Evolutionary conservation across 2,329 filamentous ascomycete species (phyloP), one percentile per base, ranked within the genome.

Genomic region (Coniochaeta sp.): DNA sequence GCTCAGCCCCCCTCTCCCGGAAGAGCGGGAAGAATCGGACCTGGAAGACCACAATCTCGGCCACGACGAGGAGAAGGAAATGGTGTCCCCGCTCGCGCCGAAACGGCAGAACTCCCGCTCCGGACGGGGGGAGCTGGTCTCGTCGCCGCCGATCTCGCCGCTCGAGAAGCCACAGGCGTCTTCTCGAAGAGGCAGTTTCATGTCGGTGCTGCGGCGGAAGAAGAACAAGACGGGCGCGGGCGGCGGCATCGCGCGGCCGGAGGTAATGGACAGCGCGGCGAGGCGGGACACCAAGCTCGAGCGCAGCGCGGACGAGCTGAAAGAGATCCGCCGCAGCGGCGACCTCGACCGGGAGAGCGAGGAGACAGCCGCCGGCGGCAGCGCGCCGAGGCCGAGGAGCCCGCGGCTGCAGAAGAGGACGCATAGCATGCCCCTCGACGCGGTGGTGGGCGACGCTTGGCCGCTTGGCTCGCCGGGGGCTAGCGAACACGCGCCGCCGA

Each of bases 171-270:
- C 47, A 4, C 36, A 56, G 30, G 69, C 73, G 17, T 67, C 73
- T n/a, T 67, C 74, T 30, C 74, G 77, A 34, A 75, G 78, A 55
- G 79, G 74, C 60, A 84, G 82, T 62, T 73, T 87, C 62, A 79
- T 86, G 72, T 79, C 79, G 2, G 83, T 83, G 4, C 73, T 91
- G n/a, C 83, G 86, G 40, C 85, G 89, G 59, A 88, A 82, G 72
- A 89, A 86, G 70, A 77, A 74, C 47, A 57, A 44, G 73, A 73
- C 38, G 79, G 82, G 28, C 68, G 74, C 60, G 74, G 59, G 77
- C 55, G 83, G 80, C 55, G 83, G 80, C 66, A 80, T 88, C 22
- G 77, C 81, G 34, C 84, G 85, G 40, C 72, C 75, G 0, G 80
- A 81, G 24, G 67, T 75, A 10, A 68, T 72, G 14, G 86, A 88